Evolutionary conservation across 2,329 filamentous ascomycete species (phyloP), one percentile per base, ranked within the genome.

Genomic region (Claviceps humidiphila): DNA sequence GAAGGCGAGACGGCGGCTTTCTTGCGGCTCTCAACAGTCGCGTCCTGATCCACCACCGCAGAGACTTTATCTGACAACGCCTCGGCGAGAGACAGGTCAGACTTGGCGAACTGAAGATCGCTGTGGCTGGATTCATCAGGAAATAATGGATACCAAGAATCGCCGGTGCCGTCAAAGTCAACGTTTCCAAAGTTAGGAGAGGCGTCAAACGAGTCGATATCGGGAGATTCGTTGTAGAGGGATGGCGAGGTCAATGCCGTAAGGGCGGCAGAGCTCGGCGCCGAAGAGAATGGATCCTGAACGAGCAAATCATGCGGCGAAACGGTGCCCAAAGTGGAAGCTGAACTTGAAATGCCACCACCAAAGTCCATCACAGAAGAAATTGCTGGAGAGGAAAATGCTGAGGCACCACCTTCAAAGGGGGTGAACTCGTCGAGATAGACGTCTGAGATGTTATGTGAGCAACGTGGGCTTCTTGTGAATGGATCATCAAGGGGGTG

Each of bases 231-330:
- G 63, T 86, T 78, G 61, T 81, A 84, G 53, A 81, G 75, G n/a
- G 85, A 87, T 45, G 89, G 89, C 55, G 89, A 93, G 53, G 89
- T 95, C 68, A 95, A 64, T 57, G 89, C 82, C 39, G 89, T 95
- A 64, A 93, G 81, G 38, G 87, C 82, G 47, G 84, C 77, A 2
- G 89, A 95, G 63, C 87, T 87, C 34, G 89, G 89, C 40, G 88
- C 81, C 56, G 88, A 94, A 64, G 80, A 74, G 62, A 81, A 81
- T 54, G 77, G 74, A 61, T 87, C 81, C 59, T 81, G 79, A 60
- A 90, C 74, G 58, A 85, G 71, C 58, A 95, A 74, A 62, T 95
- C 89, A 67, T 87, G 84, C 20, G 89, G 89, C 56, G 89, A 95
- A 56, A 95, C 79, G 43, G 89, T 95, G 60, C 77, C 79, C 63